Conservation (phyloP, 441 rosid species). For the Erodium texanum region DNA sequence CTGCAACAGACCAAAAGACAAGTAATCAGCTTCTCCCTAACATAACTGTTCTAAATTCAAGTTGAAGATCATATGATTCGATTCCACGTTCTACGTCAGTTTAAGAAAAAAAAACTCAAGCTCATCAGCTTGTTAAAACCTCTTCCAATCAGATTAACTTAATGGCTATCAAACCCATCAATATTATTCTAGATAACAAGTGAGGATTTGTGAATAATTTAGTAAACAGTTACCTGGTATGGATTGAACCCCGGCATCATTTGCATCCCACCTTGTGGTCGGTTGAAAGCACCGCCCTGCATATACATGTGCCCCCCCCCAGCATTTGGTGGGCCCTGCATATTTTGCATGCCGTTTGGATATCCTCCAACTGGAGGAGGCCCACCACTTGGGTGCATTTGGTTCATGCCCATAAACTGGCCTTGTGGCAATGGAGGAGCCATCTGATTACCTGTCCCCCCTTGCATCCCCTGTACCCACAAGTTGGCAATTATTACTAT, state of each 20-base stretch:
- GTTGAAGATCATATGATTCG: not conserved
- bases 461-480: constrained; percentile 66
- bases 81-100: too few relatives aligned
- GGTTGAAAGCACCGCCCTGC: constrained; percentile 69
- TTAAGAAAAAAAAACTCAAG: too few relatives aligned
- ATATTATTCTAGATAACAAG: not conserved
- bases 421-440: constrained; percentile 69
- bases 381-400: constrained; percentile 45
- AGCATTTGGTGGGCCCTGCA: constrained; percentile 66
- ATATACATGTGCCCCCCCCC: constrained; percentile 56
- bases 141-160: too few relatives aligned
- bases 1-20: constrained; percentile 26
- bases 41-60: not conserved
- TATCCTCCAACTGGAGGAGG: constrained; percentile 55
- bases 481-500: not conserved
- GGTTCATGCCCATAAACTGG: constrained; percentile 79
- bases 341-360: constrained; percentile 56
- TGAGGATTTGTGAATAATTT: not conserved
- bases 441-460: constrained; percentile 83
- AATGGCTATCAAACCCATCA: too few relatives aligned
- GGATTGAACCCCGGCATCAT: constrained; percentile 86
- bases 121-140: not conserved
- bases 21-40: not conserved
- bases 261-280: constrained; percentile 68
- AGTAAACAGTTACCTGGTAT: constrained; percentile 73